phyloP scores from a whole-genome alignment of 225 moss, liverwort and hornwort species.

The Pseudoscleropodium purum region DNA sequence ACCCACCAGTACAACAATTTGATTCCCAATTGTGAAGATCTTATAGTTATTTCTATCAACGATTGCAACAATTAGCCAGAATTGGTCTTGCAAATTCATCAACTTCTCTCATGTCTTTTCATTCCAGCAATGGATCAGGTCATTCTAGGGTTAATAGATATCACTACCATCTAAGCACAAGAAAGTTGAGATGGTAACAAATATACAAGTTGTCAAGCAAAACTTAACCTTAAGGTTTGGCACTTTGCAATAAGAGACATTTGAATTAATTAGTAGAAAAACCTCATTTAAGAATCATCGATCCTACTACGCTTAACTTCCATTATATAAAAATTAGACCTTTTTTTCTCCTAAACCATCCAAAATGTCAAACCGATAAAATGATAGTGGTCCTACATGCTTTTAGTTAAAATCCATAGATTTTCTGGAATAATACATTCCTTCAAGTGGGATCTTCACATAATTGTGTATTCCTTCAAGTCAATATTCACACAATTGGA shows the following conservation, averaged over 20 bases:
- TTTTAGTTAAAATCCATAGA: rapidly evolving
- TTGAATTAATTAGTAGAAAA: not conserved
- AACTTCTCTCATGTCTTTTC: too few species aligned
- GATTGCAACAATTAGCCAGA: too few species aligned
- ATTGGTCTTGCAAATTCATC: too few species aligned
- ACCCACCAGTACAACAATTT: too few species aligned
- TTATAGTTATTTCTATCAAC: too few species aligned
- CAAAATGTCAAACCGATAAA: not conserved
- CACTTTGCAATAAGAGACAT: rapidly evolving
- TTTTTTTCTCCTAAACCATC: not conserved
- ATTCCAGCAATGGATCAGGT: too few species aligned
- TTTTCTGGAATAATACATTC: not conserved
- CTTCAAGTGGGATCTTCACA: not conserved
- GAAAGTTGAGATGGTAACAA: not conserved
- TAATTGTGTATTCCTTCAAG: not conserved
- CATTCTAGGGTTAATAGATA: too few species aligned
- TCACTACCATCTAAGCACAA: not conserved
- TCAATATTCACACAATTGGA: not conserved
- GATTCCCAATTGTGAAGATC: too few species aligned
- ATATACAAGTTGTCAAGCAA: not conserved
- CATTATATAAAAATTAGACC: not conserved
- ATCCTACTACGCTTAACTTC: too few species aligned
- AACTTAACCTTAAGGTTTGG: too few species aligned
- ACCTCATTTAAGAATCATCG: not conserved
- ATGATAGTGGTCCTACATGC: not conserved